Base-by-base conservation (phyloP, 225 moss, liverwort and hornwort species). In the Takakia lepidozioides region DNA sequence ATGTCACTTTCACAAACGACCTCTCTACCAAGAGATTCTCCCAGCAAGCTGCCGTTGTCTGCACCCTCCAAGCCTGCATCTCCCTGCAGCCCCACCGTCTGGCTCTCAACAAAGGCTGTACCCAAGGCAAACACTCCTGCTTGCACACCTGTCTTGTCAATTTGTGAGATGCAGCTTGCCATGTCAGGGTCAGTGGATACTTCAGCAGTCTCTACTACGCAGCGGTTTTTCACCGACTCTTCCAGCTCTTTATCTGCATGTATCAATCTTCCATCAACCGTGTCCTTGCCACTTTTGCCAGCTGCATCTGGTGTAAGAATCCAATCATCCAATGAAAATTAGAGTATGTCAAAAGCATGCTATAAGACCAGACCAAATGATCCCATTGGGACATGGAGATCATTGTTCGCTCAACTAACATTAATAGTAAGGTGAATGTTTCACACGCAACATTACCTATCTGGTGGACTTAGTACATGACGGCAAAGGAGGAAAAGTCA, bases 91-190 rank as follows among this genome's bases (percentile, higher is more conserved):
- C 68, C 72, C 45, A 67, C 42, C 54, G 49, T 67, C 46, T 57
- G 68, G 24, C 65, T 68, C 54, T 77, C 72, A 68, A 62, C 64
- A 11, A 24, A 14, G 19, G 59, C 67, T 24, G 64, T 77, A 21
- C 67, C 54, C 40, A 67, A 64, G 29, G 67, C 64, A 21, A 72
- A 46, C 19, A 68, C 60, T 57, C 68, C 77, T 28, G 64, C 45
- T 38, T 37, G 34, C 27, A 52, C 51, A 29, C 52, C 72, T 53
- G 63, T 57, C 68, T 72, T 77, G 47, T 77, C 72, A 29, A 60
- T 71, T 25, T 77, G 72, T 43, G 77, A 77, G 42, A 67, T 72
- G 54, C 77, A 68, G 65, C 77, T 77, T 43, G 67, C 77, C 10
- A 72, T 72, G 3, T 68, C 32, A 32, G 0, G 8, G 11, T 0